Evolutionary conservation across 352 stramenopile species (phyloP).

Genomic region (Plasmopara halstedii): DNA sequence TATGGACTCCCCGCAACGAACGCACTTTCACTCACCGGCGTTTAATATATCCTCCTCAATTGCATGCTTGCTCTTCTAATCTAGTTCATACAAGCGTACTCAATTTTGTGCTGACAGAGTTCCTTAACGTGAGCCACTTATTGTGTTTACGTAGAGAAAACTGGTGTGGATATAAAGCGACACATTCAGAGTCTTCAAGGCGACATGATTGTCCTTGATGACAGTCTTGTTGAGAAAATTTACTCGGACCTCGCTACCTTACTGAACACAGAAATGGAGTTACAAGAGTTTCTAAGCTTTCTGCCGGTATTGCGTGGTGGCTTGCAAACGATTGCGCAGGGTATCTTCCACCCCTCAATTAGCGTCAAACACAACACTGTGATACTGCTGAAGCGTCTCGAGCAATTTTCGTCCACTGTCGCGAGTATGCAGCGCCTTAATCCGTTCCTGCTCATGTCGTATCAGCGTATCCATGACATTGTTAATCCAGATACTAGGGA

Average conservation of each 20-base stretch:
- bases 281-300: constrained; percentile 82
- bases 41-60: constrained; percentile 80
- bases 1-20: constrained; percentile 41
- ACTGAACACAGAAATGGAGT: constrained; percentile 62
- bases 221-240: constrained; percentile 70
- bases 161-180: constrained; percentile 68
- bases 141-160: constrained; percentile 66
- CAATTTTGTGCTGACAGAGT: constrained; percentile 4
- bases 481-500: constrained; percentile 49
- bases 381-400: constrained; percentile 76
- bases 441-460: constrained; percentile 77
- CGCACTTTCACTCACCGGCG: constrained; percentile 45
- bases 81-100: constrained; percentile 6
- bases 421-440: constrained; percentile 67
- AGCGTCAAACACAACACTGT: constrained; percentile 87
- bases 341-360: constrained; percentile 81
- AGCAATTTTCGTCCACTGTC: constrained; percentile 66
- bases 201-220: constrained; percentile 66
- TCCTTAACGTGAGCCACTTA: constrained; percentile 43
- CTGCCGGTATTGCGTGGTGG: constrained; percentile 68
- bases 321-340: constrained; percentile 74
- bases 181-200: constrained; percentile 74
- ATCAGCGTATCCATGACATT: constrained; percentile 74
- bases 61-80: constrained; percentile 35
- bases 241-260: constrained; percentile 76